Percentiles rank a stretch among this genome's conserved stretches.
Evolutionary conservation across 2,329 filamentous ascomycete species (phyloP).

Genomic region (Aspergillus caelatus): DNA sequence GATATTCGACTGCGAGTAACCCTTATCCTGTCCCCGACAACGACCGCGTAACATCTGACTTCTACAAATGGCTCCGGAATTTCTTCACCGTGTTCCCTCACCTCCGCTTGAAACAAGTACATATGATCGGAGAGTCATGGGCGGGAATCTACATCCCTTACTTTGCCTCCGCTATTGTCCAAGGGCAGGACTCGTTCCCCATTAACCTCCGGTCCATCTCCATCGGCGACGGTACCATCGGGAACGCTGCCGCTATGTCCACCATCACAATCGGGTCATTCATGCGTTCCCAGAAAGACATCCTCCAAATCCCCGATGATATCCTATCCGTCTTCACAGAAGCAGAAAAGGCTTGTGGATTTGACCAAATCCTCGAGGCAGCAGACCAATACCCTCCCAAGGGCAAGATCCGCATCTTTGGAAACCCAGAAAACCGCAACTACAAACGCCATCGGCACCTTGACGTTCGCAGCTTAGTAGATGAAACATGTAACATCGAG

Average conservation of each 20-base stretch:
- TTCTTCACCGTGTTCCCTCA: constrained; percentile 37
- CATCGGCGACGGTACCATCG: constrained; percentile 41
- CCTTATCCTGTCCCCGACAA: constrained; percentile 32
- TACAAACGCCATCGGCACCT: constrained; percentile 24
- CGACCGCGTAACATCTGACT: constrained; percentile 32
- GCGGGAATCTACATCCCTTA: constrained; percentile 44
- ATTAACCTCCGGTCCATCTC: constrained; percentile 39
- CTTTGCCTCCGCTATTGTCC: constrained; percentile 35
- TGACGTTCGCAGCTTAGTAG: constrained; percentile 16
- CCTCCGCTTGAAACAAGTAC: constrained; percentile 33
- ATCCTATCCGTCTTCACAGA: constrained; percentile 32
- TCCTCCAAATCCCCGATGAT: constrained; percentile 30
- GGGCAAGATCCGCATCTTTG: constrained; percentile 34
- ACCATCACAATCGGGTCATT: constrained; percentile 32
- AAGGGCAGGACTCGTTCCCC: constrained; percentile 27
- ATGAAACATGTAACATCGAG: constrained; percentile 27
- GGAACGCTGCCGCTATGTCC: constrained; percentile 40
- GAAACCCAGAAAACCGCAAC: constrained; percentile 35
- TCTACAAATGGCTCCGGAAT: constrained; percentile 34
- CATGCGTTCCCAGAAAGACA: constrained; percentile 26
- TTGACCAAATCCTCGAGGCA: constrained; percentile 31
- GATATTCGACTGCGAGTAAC: constrained; percentile 35
- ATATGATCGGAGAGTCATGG: constrained; percentile 44
- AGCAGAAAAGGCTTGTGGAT: constrained; percentile 37
- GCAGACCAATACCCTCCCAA: constrained; percentile 33